A percentile compares a stretch with the other conserved stretches of the same genome.
phyloP scores from a whole-genome alignment of 2,329 filamentous ascomycete species.

The Pseudocercospora crystallina region DNA sequence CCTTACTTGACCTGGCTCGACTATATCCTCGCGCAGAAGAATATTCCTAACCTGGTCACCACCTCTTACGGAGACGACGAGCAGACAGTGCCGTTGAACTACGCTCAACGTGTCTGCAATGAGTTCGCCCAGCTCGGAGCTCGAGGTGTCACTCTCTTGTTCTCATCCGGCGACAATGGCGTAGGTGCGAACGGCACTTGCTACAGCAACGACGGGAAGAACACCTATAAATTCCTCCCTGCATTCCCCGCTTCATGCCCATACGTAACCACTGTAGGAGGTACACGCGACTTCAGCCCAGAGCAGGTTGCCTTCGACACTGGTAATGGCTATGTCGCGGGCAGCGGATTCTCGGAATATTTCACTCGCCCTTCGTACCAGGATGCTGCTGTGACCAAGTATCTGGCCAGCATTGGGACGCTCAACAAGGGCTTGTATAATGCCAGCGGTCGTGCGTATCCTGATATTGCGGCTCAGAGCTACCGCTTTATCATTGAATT shows the following conservation, averaged over 20 bases:
- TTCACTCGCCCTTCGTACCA: constrained; percentile 46
- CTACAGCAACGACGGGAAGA: constrained; percentile 46
- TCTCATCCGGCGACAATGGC: constrained; percentile 62
- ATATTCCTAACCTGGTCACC: constrained; percentile 61
- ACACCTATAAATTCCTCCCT: constrained; percentile 46
- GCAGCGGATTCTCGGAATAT: constrained; percentile 46
- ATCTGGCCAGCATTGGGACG: constrained; percentile 41
- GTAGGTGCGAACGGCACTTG: constrained; percentile 47
- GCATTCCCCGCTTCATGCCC: constrained; percentile 50
- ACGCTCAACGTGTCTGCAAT: constrained; percentile 61
- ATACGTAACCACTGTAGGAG: constrained; percentile 48
- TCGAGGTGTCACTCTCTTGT: constrained; percentile 63
- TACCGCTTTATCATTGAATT: constrained; percentile 47
- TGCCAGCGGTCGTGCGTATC: constrained; percentile 43
- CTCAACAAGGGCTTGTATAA: constrained; percentile 46
- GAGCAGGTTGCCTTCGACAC: constrained; percentile 42
- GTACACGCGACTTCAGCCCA: constrained; percentile 41
- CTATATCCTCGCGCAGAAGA: constrained; percentile 54
- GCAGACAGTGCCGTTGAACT: constrained; percentile 59
- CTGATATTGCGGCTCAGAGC: constrained; percentile 54
- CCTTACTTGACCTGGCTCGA: constrained; percentile 64
- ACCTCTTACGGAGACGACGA: constrained; percentile 68
- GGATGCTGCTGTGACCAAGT: constrained; percentile 40
- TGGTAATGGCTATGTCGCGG: constrained; percentile 43
- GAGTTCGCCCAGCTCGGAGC: constrained; percentile 64